Evolutionary conservation across 257 asterid species (phyloP).

Genomic region (Solanum paucissectum): DNA sequence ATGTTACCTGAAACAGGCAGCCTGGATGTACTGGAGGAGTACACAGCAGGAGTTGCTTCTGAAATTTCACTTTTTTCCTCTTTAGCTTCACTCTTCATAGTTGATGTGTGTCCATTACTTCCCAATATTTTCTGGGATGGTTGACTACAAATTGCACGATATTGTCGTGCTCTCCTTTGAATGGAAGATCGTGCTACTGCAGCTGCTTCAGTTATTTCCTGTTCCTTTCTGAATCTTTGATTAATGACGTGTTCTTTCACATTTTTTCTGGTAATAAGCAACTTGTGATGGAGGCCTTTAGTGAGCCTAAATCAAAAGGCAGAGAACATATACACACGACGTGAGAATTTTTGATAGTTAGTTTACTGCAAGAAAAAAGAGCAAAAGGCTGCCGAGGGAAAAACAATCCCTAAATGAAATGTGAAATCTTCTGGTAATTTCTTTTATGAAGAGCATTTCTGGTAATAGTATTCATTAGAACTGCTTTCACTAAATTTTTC

Average conservation of each 20-base stretch:
- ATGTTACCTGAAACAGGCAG: constrained; percentile 40
- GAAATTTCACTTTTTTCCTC: constrained; percentile 15
- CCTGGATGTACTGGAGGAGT: constrained; percentile 10
- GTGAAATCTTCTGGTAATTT: neutral
- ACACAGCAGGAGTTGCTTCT: constrained; percentile 11
- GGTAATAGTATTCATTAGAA: neutral
- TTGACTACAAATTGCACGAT: constrained; percentile 38
- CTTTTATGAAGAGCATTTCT: neutral
- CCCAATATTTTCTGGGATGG: constrained; percentile 20
- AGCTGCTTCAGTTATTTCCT: constrained; percentile 53
- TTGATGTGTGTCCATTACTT: constrained; percentile 7
- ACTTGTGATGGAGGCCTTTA: constrained; percentile 47
- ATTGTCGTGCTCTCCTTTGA: constrained; percentile 55
- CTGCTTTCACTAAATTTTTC: neutral
- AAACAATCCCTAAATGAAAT: neutral
- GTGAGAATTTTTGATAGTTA: neutral
- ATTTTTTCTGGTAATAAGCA: constrained; percentile 36
- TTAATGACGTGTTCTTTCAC: constrained; percentile 36
- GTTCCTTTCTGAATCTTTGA: constrained; percentile 48
- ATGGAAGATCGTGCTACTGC: constrained; percentile 78
- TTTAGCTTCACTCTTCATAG: neutral
- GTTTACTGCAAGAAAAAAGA: neutral
- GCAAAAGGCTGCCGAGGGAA: neutral
- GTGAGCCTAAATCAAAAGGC: constrained; percentile 43
- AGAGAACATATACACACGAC: neutral